Conservation (phyloP, 2,329 filamentous ascomycete species). For the Exserohilum rostratum region DNA sequence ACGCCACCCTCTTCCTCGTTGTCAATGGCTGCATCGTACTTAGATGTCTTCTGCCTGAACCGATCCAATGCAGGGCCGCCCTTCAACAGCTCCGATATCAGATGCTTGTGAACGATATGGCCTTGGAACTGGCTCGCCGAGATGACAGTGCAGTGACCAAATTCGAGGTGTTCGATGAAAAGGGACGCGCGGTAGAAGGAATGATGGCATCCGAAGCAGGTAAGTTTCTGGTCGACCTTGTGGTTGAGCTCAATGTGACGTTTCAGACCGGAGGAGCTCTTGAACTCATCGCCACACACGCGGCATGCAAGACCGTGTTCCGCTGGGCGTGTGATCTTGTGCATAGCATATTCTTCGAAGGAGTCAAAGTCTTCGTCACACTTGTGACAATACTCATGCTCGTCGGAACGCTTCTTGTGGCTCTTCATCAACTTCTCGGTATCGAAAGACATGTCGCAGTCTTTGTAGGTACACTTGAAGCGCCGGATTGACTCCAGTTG, state of each 20-base stretch:
- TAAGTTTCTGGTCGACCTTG: conserved; percentile 56
- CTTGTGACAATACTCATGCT: conserved; percentile 55
- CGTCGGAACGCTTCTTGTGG: conserved; percentile 56
- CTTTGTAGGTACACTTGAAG: conserved; percentile 52
- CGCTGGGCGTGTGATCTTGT: conserved; percentile 51
- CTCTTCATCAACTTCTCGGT: conserved; percentile 54
- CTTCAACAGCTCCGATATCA: conserved; percentile 48
- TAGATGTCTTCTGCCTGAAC: conserved; percentile 39
- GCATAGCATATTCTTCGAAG: conserved; percentile 54
- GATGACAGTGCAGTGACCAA: conserved; percentile 57
- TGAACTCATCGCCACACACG: conserved; percentile 63
- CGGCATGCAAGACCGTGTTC: conserved; percentile 60
- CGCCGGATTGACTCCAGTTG: conserved; percentile 27
- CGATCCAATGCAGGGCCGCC: conserved; percentile 21
- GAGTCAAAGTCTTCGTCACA: conserved; percentile 55
- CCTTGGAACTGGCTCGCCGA: conserved; percentile 51
- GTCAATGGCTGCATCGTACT: conserved; percentile 35
- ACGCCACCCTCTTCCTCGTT: conserved; percentile 38
- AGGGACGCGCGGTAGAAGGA: conserved; percentile 57
- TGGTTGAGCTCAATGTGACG: conserved; percentile 59
- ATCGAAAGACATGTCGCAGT: conserved; percentile 56
- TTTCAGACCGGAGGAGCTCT: conserved; percentile 58
- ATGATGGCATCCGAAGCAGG: conserved; percentile 59
- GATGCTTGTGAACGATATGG: conserved; percentile 58
- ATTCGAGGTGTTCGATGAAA: conserved; percentile 62